Conservation (phyloP, 345 rosid genomes). For the Balakata baccata region DNA sequence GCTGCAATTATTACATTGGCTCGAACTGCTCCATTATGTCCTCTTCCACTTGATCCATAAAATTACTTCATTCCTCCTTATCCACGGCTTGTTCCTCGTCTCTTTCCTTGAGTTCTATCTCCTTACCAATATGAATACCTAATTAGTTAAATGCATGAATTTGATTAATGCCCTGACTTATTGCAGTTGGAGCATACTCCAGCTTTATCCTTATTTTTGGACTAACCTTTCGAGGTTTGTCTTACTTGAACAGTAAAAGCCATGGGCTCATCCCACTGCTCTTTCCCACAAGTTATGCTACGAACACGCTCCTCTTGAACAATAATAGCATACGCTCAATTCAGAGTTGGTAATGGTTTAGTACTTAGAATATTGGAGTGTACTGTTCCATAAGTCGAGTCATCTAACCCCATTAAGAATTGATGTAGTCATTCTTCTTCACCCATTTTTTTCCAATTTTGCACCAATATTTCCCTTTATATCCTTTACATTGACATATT, state of each 20-base stretch:
- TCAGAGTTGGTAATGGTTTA: not conserved
- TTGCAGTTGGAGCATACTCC: not conserved
- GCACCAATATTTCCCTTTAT: not conserved
- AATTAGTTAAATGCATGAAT: not conserved
- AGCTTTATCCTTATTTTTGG: not conserved
- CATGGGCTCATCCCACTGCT: not conserved
- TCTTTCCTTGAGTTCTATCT: too few species aligned
- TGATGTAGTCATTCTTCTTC: constrained; percentile 9
- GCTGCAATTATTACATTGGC: too few species aligned
- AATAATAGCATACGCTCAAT: not conserved
- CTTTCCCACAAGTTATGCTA: not conserved
- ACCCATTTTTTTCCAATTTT: not conserved
- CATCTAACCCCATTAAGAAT: constrained; percentile 10
- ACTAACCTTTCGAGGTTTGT: not conserved
- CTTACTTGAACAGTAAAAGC: not conserved
- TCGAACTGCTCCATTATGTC: too few species aligned
- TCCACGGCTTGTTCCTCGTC: too few species aligned
- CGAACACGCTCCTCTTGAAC: not conserved
- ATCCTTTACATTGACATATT: not conserved
- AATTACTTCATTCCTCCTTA: too few species aligned
- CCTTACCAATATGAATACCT: not conserved
- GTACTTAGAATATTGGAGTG: constrained; percentile 4
- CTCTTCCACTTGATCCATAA: too few species aligned
- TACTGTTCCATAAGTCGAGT: not conserved
- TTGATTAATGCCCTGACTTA: not conserved